Conservation (phyloP, 306 rosid genomes). For the Amphicarpaea edgeworthii region DNA sequence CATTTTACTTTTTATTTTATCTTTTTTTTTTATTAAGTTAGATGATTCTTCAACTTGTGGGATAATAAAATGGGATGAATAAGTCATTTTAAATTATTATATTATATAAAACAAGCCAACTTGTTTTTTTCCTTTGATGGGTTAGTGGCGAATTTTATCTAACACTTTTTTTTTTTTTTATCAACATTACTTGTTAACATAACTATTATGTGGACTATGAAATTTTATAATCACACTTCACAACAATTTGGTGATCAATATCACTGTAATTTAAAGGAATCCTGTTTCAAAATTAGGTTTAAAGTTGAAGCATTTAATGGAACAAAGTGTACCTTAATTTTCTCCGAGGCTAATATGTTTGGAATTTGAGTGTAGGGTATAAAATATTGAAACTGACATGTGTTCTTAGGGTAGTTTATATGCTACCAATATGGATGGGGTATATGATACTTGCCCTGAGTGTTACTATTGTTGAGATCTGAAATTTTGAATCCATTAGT, state of each 20-base stretch:
- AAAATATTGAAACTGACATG: conserved; percentile 1
- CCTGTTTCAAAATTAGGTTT: background rate
- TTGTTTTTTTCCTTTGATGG: background rate
- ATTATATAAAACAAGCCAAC: background rate
- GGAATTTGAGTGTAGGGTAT: background rate
- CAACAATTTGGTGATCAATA: background rate
- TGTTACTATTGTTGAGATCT: no score
- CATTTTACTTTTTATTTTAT: no score
- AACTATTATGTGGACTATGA: background rate
- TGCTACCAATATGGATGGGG: background rate
- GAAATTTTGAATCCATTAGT: no score
- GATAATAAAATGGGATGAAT: no score
- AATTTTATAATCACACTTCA: background rate
- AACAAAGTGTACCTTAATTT: background rate
- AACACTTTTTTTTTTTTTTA: background rate
- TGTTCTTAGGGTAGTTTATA: background rate
- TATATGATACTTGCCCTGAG: no score
- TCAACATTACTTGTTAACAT: background rate
- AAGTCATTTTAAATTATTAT: background rate
- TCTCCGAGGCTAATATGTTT: background rate
- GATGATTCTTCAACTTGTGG: no score
- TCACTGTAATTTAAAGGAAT: conserved; percentile 9
- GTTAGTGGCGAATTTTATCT: background rate
- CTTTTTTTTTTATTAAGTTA: no score
- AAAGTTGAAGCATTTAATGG: conserved; percentile 1